These are phyloP conservation scores for Zoysia matrella DNA, from an alignment of 202 grass and related monocot genomes.

Conservation along the genomic window DNA sequence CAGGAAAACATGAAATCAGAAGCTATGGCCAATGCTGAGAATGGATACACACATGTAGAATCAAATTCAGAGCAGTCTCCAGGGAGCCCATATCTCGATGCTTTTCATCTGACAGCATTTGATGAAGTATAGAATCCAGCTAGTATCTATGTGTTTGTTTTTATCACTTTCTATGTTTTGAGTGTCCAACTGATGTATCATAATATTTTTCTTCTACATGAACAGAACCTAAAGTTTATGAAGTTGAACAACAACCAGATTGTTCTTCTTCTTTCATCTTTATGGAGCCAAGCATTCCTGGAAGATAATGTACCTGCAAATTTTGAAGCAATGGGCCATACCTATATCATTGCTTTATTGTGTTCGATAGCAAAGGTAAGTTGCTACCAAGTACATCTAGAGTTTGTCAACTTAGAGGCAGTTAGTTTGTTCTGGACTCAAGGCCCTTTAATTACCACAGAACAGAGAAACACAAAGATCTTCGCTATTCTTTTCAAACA, in stretches of 20 bases:
- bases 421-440: no score
- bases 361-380: slow-evolving; percentile 76
- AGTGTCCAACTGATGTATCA: slow-evolving; percentile 32
- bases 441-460: not conserved
- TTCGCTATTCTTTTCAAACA: not conserved
- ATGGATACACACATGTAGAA: slow-evolving; percentile 43
- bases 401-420: not conserved
- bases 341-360: slow-evolving; percentile 72
- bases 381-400: slow-evolving; percentile 27
- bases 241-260: slow-evolving; percentile 81
- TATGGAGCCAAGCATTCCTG: slow-evolving; percentile 86
- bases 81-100: slow-evolving; percentile 34
- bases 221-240: slow-evolving; percentile 76
- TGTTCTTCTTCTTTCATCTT: slow-evolving; percentile 88
- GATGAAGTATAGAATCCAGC: slow-evolving; percentile 61
- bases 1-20: slow-evolving; percentile 47
- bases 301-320: slow-evolving; percentile 80
- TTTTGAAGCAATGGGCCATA: slow-evolving; percentile 89
- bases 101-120: slow-evolving; percentile 30
- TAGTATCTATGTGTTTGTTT: slow-evolving; percentile 18
- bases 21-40: slow-evolving; percentile 42
- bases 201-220: slow-evolving; percentile 40
- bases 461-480: not conserved
- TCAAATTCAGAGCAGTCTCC: slow-evolving; percentile 37
- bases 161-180: slow-evolving; percentile 1